A percentile compares a stretch with the other conserved stretches of the same genome.
Evolutionary conservation across 352 stramenopile genomes (phyloP).

Genomic region (Phytophthora meadii): DNA sequence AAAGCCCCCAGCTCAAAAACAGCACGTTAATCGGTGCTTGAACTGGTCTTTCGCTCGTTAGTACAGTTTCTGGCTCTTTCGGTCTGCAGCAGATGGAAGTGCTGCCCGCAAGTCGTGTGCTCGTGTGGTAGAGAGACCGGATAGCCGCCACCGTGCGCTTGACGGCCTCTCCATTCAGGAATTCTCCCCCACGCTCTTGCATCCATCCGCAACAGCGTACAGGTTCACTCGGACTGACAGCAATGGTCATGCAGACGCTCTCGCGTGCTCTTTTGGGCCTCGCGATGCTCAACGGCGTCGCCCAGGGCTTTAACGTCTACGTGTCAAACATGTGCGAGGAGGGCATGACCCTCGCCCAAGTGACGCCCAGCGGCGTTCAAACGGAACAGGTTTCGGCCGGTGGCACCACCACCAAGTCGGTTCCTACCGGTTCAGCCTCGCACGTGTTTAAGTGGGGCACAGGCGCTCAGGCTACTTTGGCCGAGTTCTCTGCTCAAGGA

Average conservation of each 20-base stretch:
- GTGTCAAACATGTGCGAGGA: constrained; percentile 66
- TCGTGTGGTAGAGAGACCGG: constrained; percentile 36
- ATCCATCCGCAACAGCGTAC: constrained; percentile 38
- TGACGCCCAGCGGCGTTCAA: constrained; percentile 30
- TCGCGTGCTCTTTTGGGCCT: constrained; percentile 35
- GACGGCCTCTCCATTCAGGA: constrained; percentile 37
- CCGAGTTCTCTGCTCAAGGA: constrained; percentile 67
- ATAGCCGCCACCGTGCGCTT: not conserved
- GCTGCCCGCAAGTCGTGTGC: constrained; percentile 22
- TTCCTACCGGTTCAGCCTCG: constrained; percentile 42
- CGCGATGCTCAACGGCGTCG: constrained; percentile 37
- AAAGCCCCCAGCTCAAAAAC: constrained; percentile 6
- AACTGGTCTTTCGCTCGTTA: constrained; percentile 10
- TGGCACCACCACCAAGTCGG: constrained; percentile 35
- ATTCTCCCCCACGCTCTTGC: constrained; percentile 40
- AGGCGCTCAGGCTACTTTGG: constrained; percentile 61
- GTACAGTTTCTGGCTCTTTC: constrained; percentile 28
- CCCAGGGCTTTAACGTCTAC: constrained; percentile 55
- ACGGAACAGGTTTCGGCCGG: constrained; percentile 43
- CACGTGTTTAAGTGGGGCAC: constrained; percentile 63
- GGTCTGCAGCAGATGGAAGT: constrained; percentile 22
- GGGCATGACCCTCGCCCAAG: constrained; percentile 53
- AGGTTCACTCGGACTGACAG: constrained; percentile 1
- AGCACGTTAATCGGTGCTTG: constrained; percentile 11
- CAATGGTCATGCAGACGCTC: constrained; percentile 48